Evolutionary conservation across 306 rosid genomes (phyloP).

Genomic region (Hippophae gyantsensis): DNA sequence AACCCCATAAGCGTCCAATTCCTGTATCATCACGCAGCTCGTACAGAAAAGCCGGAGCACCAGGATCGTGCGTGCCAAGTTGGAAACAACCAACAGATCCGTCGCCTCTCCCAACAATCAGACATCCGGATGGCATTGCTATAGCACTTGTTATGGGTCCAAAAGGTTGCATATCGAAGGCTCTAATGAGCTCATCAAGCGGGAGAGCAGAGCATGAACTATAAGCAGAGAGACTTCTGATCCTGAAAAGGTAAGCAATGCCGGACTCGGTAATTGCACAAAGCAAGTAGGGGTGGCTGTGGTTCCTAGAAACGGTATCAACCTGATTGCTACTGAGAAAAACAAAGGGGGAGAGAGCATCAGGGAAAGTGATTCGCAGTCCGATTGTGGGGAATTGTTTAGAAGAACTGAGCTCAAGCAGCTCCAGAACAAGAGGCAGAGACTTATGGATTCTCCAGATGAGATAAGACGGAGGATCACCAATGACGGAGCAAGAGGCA

Average conservation of each 20-base stretch:
- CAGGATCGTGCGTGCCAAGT: constrained; percentile 54
- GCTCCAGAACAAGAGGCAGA: constrained; percentile 49
- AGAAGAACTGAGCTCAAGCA: constrained; percentile 53
- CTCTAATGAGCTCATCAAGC: constrained; percentile 38
- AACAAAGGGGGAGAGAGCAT: constrained; percentile 54
- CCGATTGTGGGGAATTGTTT: constrained; percentile 56
- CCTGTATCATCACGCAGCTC: constrained; percentile 92
- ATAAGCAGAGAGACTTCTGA: constrained; percentile 43
- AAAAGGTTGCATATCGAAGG: constrained; percentile 35
- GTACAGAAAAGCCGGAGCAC: constrained; percentile 45
- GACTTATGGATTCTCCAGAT: constrained; percentile 72
- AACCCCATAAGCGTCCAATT: constrained; percentile 77
- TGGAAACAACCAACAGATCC: constrained; percentile 71
- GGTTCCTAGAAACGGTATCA: constrained; percentile 25
- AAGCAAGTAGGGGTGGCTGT: constrained; percentile 54
- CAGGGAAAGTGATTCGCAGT: constrained; percentile 58
- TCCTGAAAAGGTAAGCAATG: constrained; percentile 52
- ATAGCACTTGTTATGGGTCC: constrained; percentile 44
- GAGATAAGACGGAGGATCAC: constrained; percentile 54
- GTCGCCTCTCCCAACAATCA: constrained; percentile 57
- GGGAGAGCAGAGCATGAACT: constrained; percentile 38
- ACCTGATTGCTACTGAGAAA: constrained; percentile 58
- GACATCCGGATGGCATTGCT: constrained; percentile 45
- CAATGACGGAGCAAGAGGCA: constrained; percentile 53
- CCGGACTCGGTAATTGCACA: constrained; percentile 62